Evolutionary conservation across 345 rosid genomes (phyloP).

Genomic region (Syzygium jambos): DNA sequence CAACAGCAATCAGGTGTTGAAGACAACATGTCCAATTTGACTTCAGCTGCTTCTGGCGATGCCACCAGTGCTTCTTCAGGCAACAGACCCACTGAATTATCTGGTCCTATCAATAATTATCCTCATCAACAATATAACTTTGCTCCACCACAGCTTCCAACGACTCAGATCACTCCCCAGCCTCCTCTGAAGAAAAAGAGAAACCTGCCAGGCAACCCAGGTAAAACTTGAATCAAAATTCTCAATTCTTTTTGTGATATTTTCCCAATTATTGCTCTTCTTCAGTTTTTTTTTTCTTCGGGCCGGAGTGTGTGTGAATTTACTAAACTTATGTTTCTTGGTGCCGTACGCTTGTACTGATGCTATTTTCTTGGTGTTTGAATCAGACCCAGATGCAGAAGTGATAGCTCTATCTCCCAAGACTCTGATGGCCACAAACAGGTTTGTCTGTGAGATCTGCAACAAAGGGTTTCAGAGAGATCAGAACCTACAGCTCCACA

Average conservation of each 20-base stretch:
- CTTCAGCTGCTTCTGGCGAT: constrained; percentile 19
- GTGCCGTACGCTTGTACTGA: not conserved
- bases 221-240: constrained; percentile 12
- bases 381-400: constrained; percentile 68
- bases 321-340: not conserved
- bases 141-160: constrained; percentile 19
- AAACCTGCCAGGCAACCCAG: constrained; percentile 93
- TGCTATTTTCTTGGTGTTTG: not conserved
- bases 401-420: constrained; percentile 76
- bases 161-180: constrained; percentile 18
- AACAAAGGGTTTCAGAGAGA: constrained; percentile 88
- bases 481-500: constrained; percentile 75
- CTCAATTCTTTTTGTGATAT: not conserved
- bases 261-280: not conserved
- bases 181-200: constrained; percentile 63
- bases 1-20: constrained; percentile 28
- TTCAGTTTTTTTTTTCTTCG: not conserved
- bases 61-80: constrained; percentile 16
- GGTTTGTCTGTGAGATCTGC: constrained; percentile 85
- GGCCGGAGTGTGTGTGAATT: not conserved
- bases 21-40: constrained; percentile 86
- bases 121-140: constrained; percentile 28
- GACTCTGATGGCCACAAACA: constrained; percentile 65
- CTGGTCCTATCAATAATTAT: constrained; percentile 16
- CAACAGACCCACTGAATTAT: constrained; percentile 34